A percentile compares a stretch with the other conserved stretches of the same genome.
Conservation (phyloP, 2,329 filamentous ascomycete genomes). For the Plectosphaerella plurivora region DNA sequence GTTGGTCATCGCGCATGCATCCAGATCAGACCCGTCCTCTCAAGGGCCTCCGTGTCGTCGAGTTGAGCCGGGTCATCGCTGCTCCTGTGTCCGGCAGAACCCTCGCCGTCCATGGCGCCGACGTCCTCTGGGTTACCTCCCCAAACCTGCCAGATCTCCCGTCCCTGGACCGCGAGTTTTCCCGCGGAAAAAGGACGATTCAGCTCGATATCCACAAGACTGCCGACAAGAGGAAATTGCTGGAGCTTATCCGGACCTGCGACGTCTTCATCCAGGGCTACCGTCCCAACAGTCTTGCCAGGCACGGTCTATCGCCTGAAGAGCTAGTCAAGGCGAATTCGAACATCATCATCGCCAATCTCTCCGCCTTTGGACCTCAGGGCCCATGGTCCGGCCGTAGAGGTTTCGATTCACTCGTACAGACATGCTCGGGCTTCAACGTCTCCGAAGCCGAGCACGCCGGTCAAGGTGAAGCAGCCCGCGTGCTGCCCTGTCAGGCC, state of each 20-base stretch:
- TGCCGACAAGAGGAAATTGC: constrained; percentile 18
- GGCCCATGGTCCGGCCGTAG: constrained; percentile 37
- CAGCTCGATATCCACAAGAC: constrained; percentile 20
- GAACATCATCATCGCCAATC: constrained; percentile 41
- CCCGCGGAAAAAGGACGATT: constrained; percentile 25
- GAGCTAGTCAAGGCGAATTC: constrained; percentile 33
- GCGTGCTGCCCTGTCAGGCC: constrained; percentile 46
- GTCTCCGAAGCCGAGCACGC: constrained; percentile 46
- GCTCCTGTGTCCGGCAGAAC: constrained; percentile 25
- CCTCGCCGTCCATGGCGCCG: constrained; percentile 25
- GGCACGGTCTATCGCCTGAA: constrained; percentile 29
- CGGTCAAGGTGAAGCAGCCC: constrained; percentile 30
- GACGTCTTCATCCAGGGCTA: constrained; percentile 42
- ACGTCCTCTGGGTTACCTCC: constrained; percentile 26
- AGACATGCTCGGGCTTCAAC: constrained; percentile 52
- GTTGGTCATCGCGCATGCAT: constrained; percentile 24
- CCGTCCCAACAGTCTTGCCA: constrained; percentile 40
- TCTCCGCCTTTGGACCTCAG: constrained; percentile 46
- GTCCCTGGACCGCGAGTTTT: constrained; percentile 24
- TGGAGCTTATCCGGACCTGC: constrained; percentile 23
- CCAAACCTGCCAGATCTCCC: constrained; percentile 24
- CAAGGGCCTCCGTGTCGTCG: constrained; percentile 25
- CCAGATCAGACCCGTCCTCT: constrained; percentile 24
- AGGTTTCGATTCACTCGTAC: constrained; percentile 48
- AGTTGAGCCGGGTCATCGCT: constrained; percentile 28